Evolutionary conservation across 441 rosid genomes (phyloP), one percentile per base, ranked within the genome.

Genomic region (Adansonia grandidieri): DNA sequence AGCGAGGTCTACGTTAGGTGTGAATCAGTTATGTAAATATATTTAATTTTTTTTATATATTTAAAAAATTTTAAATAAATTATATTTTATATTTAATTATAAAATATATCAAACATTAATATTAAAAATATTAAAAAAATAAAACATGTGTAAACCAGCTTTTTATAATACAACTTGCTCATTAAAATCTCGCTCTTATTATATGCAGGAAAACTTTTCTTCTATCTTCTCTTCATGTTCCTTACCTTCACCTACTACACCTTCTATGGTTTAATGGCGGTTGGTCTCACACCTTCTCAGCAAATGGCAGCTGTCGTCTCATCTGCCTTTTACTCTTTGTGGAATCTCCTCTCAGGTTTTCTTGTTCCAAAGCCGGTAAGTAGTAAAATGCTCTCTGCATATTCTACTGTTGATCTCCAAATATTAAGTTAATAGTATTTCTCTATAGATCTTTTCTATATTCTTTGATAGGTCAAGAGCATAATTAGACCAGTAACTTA

Each of bases 291-390:
- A 50, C 96, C 98, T 64, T 80, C 83, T 60, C 97, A 83, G 73
- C 93, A 93, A 75, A 67, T 91, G 85, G 94, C 99, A 0, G 94
- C 98, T 0, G 94, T 94, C 51, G 83, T 94, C 79, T 94, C 98
- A 62, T 94, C 98, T 58, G 97, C 97, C 14, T 92, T 91, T 79
- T 94, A 94, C 90, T 96, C 98, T 51, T 78, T 94, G n/a, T 96
- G 99, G 98, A 93, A 96, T 83, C 98, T 96, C 68, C 94, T 89
- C 32, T 90, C 99, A 0, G 99, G 98, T 66, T 96, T 96, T 84
- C 97, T 96, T 54, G 83, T 96, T 77, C 92, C 95, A 42, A 84
- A 86, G 85, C 93, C 95, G 9, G 99, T 92, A 87, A 89, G 95
- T 85, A 37, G n/a, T 15, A 14, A n/a, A 50, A 66, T 32, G 68